Conservation (phyloP, 495 filamentous ascomycete genomes). For the Penicillium subrubescens region DNA sequence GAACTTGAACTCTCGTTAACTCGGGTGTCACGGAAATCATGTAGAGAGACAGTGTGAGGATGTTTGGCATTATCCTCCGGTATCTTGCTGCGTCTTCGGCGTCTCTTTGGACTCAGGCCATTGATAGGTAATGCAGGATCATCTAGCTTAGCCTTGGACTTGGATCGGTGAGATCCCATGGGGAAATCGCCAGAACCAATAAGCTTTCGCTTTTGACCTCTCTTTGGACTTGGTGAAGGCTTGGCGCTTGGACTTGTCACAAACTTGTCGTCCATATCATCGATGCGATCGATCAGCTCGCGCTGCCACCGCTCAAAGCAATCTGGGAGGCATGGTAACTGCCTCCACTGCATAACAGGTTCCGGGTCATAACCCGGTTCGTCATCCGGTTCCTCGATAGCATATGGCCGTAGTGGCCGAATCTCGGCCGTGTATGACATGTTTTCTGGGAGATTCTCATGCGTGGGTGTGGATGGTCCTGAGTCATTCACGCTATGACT, state of each 20-base stretch:
- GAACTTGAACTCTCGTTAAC: constrained; percentile 28
- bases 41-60: constrained; percentile 11
- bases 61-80: constrained; percentile 8
- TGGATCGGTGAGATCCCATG: neutral
- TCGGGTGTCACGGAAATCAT: constrained; percentile 21
- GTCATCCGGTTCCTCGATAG: constrained; percentile 48
- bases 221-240: constrained; percentile 8
- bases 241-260: constrained; percentile 13
- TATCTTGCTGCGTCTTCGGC: constrained; percentile 24
- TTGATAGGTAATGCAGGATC: constrained; percentile 16
- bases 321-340: constrained; percentile 22
- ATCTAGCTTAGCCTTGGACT: neutral
- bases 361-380: constrained; percentile 42
- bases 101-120: constrained; percentile 32
- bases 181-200: neutral
- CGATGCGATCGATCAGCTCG: constrained; percentile 37
- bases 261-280: constrained; percentile 31
- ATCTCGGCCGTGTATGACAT: constrained; percentile 10
- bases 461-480: constrained; percentile 19
- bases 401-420: constrained; percentile 41
- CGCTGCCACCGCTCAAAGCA: constrained; percentile 35
- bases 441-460: neutral
- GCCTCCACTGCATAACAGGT: constrained; percentile 4
- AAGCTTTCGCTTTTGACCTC: constrained; percentile 47
- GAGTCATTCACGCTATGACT: constrained; percentile 21